Evolutionary conservation across 1,139 yeast species (phyloP).

Genomic region (Sugiyamaella novakii): DNA sequence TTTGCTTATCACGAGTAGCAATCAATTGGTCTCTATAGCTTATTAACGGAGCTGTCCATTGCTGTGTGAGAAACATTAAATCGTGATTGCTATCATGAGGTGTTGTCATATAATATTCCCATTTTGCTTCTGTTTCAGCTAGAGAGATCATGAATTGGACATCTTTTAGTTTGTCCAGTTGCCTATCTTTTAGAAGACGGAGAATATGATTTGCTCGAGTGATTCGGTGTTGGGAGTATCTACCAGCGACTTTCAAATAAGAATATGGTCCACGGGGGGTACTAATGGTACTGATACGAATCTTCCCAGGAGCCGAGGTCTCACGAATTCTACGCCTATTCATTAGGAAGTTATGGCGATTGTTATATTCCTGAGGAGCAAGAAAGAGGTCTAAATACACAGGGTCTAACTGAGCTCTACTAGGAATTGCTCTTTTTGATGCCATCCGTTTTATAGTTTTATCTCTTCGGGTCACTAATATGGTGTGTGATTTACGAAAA

Average conservation of each 20-base stretch:
- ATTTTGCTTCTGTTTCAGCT: constrained; percentile 26
- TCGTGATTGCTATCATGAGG: not conserved
- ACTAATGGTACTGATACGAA: constrained; percentile 18
- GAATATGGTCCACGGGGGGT: constrained; percentile 29
- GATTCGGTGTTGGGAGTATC: constrained; percentile 13
- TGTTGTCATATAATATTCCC: constrained; percentile 25
- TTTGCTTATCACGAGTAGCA: constrained; percentile 1
- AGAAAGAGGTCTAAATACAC: constrained; percentile 29
- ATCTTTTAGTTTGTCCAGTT: constrained; percentile 2
- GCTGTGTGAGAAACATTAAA: not conserved
- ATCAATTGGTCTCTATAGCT: not conserved
- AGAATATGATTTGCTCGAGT: constrained; percentile 19
- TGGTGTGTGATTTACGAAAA: constrained; percentile 18
- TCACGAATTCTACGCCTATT: constrained; percentile 20
- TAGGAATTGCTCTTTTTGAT: constrained; percentile 7
- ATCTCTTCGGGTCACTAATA: constrained; percentile 18
- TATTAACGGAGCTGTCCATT: constrained; percentile 11
- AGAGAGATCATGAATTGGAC: constrained; percentile 18
- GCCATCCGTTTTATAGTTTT: constrained; percentile 10
- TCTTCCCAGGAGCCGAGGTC: constrained; percentile 16
- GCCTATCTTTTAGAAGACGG: constrained; percentile 12
- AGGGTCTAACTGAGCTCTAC: constrained; percentile 24
- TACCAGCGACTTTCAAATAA: constrained; percentile 25
- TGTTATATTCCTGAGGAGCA: constrained; percentile 26
- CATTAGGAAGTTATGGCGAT: constrained; percentile 12